These are phyloP conservation scores for Hortiboletus campestris DNA, from an alignment of 768 basidiomycete genomes.

Conservation along the genomic window DNA sequence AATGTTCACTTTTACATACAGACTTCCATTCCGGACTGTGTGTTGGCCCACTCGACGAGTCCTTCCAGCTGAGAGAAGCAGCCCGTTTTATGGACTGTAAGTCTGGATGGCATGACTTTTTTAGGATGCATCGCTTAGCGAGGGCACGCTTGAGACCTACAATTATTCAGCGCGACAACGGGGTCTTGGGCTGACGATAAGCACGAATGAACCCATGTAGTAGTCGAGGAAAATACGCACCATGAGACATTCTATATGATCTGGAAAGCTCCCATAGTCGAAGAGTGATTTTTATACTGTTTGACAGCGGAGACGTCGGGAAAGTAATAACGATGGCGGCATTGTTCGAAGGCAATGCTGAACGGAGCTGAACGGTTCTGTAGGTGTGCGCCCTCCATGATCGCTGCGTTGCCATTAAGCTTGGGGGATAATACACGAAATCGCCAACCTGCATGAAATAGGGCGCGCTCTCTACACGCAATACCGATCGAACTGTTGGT, in stretches of 20 bases:
- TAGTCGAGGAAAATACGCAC: constrained; percentile 8
- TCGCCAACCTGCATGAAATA: constrained; percentile 31
- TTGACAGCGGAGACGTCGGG: constrained; percentile 17
- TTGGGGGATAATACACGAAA: constrained; percentile 28
- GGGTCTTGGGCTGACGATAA: constrained; percentile 28
- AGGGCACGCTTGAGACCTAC: constrained; percentile 26
- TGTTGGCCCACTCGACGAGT: constrained; percentile 42
- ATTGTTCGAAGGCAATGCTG: constrained; percentile 28
- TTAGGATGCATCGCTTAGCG: neutral
- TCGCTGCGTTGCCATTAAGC: constrained; percentile 29
- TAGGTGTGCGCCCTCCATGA: constrained; percentile 24
- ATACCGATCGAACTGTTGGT: constrained; percentile 35
- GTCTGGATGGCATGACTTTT: constrained; percentile 36
- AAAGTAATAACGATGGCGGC: constrained; percentile 24
- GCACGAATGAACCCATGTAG: neutral
- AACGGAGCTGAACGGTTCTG: constrained; percentile 26
- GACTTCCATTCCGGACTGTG: constrained; percentile 54
- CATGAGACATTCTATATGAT: constrained; percentile 21
- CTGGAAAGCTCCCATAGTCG: constrained; percentile 16
- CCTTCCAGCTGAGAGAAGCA: constrained; percentile 54
- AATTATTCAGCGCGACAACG: constrained; percentile 41
- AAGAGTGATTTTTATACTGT: constrained; percentile 28
- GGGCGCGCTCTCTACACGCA: constrained; percentile 32
- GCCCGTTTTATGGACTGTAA: constrained; percentile 47
- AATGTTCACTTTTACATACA: constrained; percentile 54